Evolutionary conservation across 2,329 filamentous ascomycete genomes (phyloP).

Genomic region (Arachnomyces sp.): DNA sequence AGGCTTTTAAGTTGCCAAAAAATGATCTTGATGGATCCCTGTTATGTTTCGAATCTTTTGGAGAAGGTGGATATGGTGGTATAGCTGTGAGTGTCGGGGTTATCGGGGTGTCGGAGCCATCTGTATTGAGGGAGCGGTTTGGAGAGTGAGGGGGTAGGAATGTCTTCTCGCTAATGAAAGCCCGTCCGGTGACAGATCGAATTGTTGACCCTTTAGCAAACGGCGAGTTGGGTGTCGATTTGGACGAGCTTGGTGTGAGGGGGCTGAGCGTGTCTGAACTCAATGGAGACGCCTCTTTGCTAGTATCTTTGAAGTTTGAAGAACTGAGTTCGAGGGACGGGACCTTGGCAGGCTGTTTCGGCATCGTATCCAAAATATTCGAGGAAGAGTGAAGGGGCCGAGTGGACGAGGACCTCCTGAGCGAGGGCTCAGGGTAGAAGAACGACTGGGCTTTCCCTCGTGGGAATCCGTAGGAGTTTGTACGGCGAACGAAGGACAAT

Average conservation of each 20-base stretch:
- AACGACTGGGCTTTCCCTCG: conserved; percentile 5
- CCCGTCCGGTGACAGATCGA: conserved; percentile 27
- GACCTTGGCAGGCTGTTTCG: conserved; percentile 11
- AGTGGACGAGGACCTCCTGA: background rate
- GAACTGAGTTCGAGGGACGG: conserved; percentile 9
- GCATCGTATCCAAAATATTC: conserved; percentile 8
- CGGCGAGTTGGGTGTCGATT: conserved; percentile 10
- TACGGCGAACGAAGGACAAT: conserved; percentile 1
- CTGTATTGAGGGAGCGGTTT: conserved; percentile 14
- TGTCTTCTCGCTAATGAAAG: conserved; percentile 16
- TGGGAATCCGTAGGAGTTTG: conserved; percentile 6
- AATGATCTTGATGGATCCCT: conserved; percentile 40
- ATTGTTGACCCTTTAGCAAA: conserved; percentile 24
- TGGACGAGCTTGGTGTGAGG: conserved; percentile 8
- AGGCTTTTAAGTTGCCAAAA: conserved; percentile 40
- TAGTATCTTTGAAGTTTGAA: conserved; percentile 9
- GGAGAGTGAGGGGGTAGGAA: conserved; percentile 24
- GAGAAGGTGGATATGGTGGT: conserved; percentile 37
- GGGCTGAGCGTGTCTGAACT: conserved; percentile 7
- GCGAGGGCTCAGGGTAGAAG: conserved; percentile 4
- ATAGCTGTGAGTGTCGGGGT: conserved; percentile 39
- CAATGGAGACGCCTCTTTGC: conserved; percentile 3
- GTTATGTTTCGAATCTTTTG: conserved; percentile 34
- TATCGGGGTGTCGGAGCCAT: conserved; percentile 16
- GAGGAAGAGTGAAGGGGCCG: background rate